Percentiles rank a stretch among this genome's conserved stretches.
Conservation (phyloP, 2,329 filamentous ascomycete genomes). For the Hymenoscyphus albidus region DNA sequence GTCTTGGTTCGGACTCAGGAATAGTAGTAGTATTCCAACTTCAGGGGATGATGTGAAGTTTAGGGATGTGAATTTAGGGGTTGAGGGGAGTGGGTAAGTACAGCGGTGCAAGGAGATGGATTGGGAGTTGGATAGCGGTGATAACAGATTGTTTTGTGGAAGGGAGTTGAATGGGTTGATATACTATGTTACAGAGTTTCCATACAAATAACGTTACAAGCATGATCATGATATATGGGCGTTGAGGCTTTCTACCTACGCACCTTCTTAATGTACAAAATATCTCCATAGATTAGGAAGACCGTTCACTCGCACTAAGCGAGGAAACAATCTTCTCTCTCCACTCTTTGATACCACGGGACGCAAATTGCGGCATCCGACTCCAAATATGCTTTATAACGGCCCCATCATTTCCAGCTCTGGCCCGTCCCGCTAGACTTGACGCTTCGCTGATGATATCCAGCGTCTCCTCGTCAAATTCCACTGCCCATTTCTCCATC, state of each 20-base stretch:
- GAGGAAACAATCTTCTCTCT: constrained; percentile 21
- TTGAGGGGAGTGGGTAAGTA: neutral
- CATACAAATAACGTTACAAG: neutral
- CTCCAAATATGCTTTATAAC: constrained; percentile 26
- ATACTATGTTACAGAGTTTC: constrained; percentile 5
- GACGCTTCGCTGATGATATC: constrained; percentile 27
- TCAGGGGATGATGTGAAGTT: constrained; percentile 9
- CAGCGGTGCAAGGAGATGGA: neutral
- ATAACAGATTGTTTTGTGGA: neutral
- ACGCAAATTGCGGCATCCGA: constrained; percentile 30
- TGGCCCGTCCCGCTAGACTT: constrained; percentile 19
- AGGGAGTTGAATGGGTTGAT: neutral
- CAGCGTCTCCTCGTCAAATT: constrained; percentile 32
- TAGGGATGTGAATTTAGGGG: constrained; percentile 12
- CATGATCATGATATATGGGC: neutral
- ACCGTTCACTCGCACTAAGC: constrained; percentile 13
- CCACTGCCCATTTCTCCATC: constrained; percentile 33
- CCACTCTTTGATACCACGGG: constrained; percentile 25
- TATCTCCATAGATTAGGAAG: neutral
- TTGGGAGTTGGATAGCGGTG: neutral
- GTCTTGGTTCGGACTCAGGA: constrained; percentile 19
- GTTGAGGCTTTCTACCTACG: neutral
- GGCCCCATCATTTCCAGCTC: constrained; percentile 20
- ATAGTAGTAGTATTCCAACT: constrained; percentile 13
- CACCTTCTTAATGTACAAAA: neutral